phyloP scores from a whole-genome alignment of 352 stramenopile genomes.

The Phytopythium aichiense region DNA sequence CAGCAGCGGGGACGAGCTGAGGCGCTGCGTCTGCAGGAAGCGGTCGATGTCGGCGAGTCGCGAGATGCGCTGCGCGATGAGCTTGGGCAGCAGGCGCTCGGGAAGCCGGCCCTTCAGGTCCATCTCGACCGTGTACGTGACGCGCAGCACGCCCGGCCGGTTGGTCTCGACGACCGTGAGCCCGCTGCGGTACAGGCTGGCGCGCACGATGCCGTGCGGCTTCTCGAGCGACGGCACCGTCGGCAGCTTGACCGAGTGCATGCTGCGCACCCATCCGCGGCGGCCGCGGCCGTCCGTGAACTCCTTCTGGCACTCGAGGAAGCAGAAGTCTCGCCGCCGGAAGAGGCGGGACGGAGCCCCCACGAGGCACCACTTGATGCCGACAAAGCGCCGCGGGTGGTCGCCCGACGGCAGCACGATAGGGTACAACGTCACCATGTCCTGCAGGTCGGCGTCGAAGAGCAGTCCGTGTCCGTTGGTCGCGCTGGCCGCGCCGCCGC shows the following conservation, averaged over 20 bases:
- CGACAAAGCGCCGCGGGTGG: conserved; percentile 70
- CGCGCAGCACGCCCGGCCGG: conserved; percentile 63
- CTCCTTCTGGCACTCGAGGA: conserved; percentile 84
- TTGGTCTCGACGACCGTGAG: conserved; percentile 74
- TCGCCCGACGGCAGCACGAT: conserved; percentile 65
- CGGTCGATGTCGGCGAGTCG: conserved; percentile 69
- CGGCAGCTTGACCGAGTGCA: conserved; percentile 57
- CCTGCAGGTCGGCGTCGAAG: conserved; percentile 74
- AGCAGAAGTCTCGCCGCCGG: conserved; percentile 78
- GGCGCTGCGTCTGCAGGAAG: conserved; percentile 70
- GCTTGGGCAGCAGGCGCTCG: conserved; percentile 52
- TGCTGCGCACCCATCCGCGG: conserved; percentile 47
- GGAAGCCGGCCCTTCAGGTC: conserved; percentile 81
- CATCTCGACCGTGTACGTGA: conserved; percentile 84
- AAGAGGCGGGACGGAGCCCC: conserved; percentile 72
- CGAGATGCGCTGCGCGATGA: conserved; percentile 65
- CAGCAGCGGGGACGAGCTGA: conserved; percentile 72
- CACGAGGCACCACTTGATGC: conserved; percentile 78
- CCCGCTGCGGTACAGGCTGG: conserved; percentile 75
- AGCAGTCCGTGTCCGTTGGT: conserved; percentile 47
- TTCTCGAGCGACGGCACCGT: conserved; percentile 49
- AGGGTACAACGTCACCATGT: conserved; percentile 70
- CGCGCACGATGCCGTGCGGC: conserved; percentile 62
- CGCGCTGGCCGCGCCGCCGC: not conserved
- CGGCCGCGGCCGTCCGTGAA: conserved; percentile 59